Conservation (phyloP, 148 eudicot species). For the Pharnaceum exiguum region DNA sequence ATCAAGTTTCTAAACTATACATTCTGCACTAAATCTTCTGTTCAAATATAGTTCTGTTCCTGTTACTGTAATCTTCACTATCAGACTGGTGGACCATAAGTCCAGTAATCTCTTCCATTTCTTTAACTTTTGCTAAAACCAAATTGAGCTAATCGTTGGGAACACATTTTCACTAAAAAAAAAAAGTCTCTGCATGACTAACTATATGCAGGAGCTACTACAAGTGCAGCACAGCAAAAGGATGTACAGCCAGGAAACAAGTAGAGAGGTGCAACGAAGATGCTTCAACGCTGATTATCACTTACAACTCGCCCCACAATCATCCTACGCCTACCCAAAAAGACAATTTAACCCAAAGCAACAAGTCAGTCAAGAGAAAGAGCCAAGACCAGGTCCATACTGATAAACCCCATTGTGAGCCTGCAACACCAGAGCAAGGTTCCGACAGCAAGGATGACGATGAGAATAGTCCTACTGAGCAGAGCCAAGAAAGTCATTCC, state of each 20-base stretch:
- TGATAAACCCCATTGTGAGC: conserved; percentile 1
- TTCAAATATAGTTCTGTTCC: too few species aligned
- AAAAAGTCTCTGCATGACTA: background rate
- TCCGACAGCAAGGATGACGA: background rate
- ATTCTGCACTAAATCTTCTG: too few species aligned
- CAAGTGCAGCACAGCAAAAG: conserved; percentile 78
- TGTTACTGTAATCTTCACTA: too few species aligned
- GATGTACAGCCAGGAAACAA: conserved; percentile 74
- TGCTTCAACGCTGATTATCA: conserved; percentile 54
- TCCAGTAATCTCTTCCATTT: too few species aligned
- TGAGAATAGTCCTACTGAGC: background rate
- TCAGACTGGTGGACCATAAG: too few species aligned
- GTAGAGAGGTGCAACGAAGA: conserved; percentile 75
- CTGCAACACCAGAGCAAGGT: background rate
- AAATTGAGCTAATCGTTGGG: too few species aligned
- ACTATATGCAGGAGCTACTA: conserved; percentile 61
- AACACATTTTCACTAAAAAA: too few species aligned
- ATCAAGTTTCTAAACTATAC: background rate
- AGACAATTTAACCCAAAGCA: background rate
- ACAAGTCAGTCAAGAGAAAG: background rate
- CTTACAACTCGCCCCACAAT: conserved; percentile 62
- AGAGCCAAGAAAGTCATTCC: background rate
- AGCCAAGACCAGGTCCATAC: background rate
- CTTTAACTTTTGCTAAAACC: too few species aligned
- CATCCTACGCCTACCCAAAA: conserved; percentile 28